These are phyloP conservation scores for Zizania latifolia DNA, from an alignment of 176 grass and related monocot genomes.

Conservation along the genomic window DNA sequence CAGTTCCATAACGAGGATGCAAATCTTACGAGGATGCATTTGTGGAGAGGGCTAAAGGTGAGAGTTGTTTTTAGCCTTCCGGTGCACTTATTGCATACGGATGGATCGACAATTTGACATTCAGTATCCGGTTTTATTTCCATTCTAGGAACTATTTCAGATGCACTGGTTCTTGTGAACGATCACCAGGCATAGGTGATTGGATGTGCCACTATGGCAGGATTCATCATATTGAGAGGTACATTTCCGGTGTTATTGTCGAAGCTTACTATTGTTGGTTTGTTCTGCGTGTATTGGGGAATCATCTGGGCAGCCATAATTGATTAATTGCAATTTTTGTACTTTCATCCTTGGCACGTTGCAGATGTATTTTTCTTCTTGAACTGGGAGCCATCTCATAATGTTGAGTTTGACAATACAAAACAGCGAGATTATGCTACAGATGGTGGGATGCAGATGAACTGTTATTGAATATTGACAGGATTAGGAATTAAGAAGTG, in stretches of 20 bases:
- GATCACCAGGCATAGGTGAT: constrained; percentile 65
- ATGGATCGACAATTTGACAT: not conserved
- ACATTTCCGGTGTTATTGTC: constrained; percentile 4
- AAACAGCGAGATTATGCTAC: not conserved
- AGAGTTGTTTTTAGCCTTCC: not conserved
- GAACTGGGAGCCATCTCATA: not conserved
- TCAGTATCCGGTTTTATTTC: constrained; percentile 19
- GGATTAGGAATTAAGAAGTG: not conserved
- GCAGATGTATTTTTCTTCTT: not conserved
- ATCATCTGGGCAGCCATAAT: not conserved
- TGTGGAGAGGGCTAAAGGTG: constrained; percentile 59
- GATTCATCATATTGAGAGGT: constrained; percentile 76
- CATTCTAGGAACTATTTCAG: constrained; percentile 38
- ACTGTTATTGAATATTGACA: not conserved
- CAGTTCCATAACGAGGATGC: too few relatives aligned
- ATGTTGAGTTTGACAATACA: not conserved
- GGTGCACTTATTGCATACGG: not conserved
- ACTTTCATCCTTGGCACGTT: not conserved
- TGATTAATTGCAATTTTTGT: not conserved
- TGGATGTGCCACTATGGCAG: constrained; percentile 59
- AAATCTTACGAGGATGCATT: constrained; percentile 63
- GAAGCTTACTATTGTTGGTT: constrained; percentile 5
- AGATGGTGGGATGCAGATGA: not conserved
- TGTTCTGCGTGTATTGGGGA: not conserved
- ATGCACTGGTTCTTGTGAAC: constrained; percentile 51